Conservation (phyloP, 1,284 basidiomycete genomes). For the Naganishia liquefaciens region DNA sequence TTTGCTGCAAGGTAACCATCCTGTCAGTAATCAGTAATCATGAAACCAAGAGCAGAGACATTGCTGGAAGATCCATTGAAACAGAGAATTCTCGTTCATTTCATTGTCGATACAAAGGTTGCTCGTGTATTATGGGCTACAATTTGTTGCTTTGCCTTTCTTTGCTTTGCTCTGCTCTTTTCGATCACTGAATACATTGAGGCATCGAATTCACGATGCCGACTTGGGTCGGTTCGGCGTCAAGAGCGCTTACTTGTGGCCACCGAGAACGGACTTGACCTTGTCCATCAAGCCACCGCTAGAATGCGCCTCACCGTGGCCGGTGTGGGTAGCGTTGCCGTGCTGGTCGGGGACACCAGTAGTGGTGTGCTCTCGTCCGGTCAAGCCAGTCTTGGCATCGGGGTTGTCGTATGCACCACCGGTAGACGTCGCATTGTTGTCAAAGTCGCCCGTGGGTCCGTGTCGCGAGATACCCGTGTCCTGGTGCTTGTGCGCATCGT, state of each 20-base stretch:
- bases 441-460: constrained; percentile 23
- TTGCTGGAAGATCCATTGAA: neutral
- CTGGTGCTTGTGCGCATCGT: constrained; percentile 14
- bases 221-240: neutral
- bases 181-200: neutral
- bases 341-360: constrained; percentile 32
- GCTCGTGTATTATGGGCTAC: constrained; percentile 28
- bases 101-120: constrained; percentile 13
- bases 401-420: constrained; percentile 28
- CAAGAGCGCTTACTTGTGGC: constrained; percentile 18
- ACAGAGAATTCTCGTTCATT: neutral
- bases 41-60: neutral
- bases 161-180: too few species aligned
- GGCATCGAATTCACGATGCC: neutral
- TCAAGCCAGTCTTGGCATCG: constrained; percentile 30
- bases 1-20: too few species aligned
- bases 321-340: constrained; percentile 2
- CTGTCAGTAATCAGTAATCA: too few species aligned
- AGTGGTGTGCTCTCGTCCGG: constrained; percentile 33
- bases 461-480: constrained; percentile 29
- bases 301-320: neutral
- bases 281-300: constrained; percentile 31
- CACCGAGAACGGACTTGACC: constrained; percentile 33
- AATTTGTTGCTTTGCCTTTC: constrained; percentile 9
- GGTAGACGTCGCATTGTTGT: constrained; percentile 20